phyloP scores from a whole-genome alignment of 495 filamentous ascomycete genomes.

The Aspergillus carlsbadensis region DNA sequence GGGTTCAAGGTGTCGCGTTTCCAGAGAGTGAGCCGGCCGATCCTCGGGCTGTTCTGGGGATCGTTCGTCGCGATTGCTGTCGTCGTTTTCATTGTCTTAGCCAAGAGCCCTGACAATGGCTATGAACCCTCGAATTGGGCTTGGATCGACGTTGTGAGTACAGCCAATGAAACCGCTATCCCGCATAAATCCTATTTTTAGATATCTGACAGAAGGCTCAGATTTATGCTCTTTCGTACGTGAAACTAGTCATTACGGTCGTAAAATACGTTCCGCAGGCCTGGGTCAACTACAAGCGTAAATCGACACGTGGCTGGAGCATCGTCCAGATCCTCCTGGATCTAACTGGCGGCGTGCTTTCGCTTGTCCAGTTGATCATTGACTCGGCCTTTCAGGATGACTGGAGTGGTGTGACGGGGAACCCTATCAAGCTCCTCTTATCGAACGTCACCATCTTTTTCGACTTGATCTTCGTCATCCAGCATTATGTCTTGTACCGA shows the following conservation, averaged over 20 bases:
- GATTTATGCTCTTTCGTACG: constrained; percentile 79
- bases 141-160: constrained; percentile 78
- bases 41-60: constrained; percentile 66
- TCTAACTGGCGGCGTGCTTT: constrained; percentile 76
- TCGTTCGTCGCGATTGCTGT: constrained; percentile 57
- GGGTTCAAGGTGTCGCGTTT: constrained; percentile 60
- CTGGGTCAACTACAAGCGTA: constrained; percentile 73
- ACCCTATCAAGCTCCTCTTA: constrained; percentile 85
- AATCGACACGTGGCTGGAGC: constrained; percentile 84
- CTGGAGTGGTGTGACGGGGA: constrained; percentile 88
- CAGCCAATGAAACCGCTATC: not conserved
- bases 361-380: constrained; percentile 74
- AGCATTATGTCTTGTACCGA: constrained; percentile 82
- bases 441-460: constrained; percentile 84
- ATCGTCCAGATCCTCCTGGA: constrained; percentile 87
- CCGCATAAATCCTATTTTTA: constrained; percentile 2
- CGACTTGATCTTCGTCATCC: constrained; percentile 78
- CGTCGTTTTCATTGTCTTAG: constrained; percentile 54
- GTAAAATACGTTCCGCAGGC: constrained; percentile 93
- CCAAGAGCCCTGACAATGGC: constrained; percentile 49
- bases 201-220: constrained; percentile 27
- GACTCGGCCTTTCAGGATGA: constrained; percentile 82
- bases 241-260: constrained; percentile 85
- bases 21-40: constrained; percentile 60
- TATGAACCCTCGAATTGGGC: constrained; percentile 58